These are phyloP conservation scores for Xylaria sp. DNA, from an alignment of 2,329 filamentous ascomycete species.

Conservation along the genomic window DNA sequence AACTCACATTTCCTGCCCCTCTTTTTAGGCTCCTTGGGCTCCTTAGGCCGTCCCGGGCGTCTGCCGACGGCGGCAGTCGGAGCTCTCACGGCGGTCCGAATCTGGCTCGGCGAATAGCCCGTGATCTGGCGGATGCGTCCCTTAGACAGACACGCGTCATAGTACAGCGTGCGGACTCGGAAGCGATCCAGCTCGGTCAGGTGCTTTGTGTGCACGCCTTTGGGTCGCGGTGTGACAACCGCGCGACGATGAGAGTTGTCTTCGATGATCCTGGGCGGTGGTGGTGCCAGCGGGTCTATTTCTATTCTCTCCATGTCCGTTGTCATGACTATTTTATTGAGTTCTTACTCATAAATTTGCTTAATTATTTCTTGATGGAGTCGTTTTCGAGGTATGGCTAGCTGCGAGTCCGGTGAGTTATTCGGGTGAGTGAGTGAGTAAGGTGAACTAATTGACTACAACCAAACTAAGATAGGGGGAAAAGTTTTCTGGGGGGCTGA, in stretches of 20 bases:
- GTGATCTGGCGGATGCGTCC: slow-evolving; percentile 46
- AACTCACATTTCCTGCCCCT: slow-evolving; percentile 40
- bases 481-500: slow-evolving; percentile 44
- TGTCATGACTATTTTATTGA: not conserved
- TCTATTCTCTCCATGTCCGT: not conserved
- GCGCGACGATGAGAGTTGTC: slow-evolving; percentile 6
- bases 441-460: not conserved
- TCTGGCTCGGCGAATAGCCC: slow-evolving; percentile 47
- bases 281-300: slow-evolving; percentile 23
- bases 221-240: slow-evolving; percentile 36
- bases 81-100: slow-evolving; percentile 45
- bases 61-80: slow-evolving; percentile 39
- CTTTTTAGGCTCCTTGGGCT: slow-evolving; percentile 43
- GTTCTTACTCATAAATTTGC: too few relatives aligned
- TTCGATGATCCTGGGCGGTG: slow-evolving; percentile 30
- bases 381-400: not conserved
- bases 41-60: slow-evolving; percentile 45
- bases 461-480: not conserved
- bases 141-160: slow-evolving; percentile 44
- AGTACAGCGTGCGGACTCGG: slow-evolving; percentile 47
- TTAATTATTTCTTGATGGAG: not conserved
- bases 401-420: not conserved
- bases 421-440: not conserved
- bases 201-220: slow-evolving; percentile 47
- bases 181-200: slow-evolving; percentile 47